Percentiles rank a stretch among this genome's conserved stretches.
phyloP scores from a whole-genome alignment of 371 early-diverging fungal genomes.

The Haplosporangium sp. region DNA sequence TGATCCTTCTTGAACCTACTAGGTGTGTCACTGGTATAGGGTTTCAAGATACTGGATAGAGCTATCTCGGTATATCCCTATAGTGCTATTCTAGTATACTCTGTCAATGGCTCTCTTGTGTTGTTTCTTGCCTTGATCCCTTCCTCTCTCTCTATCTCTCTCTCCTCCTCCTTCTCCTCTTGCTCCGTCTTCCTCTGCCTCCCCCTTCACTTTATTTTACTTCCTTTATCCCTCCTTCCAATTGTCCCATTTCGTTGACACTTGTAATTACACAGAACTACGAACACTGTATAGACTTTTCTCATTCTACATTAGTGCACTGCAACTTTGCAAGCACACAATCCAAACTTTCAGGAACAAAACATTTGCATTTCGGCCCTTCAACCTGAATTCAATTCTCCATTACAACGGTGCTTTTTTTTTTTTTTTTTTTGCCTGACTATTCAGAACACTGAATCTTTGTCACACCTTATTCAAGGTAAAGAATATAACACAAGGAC shows the following conservation, averaged over 20 bases:
- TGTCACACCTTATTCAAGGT: constrained; percentile 19
- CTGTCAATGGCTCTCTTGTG: neutral
- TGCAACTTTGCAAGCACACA: neutral
- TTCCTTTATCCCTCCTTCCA: constrained; percentile 10
- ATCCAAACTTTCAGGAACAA: constrained; percentile 3
- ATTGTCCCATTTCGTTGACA: neutral
- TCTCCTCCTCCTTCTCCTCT: neutral
- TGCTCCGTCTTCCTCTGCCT: neutral
- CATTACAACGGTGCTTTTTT: neutral
- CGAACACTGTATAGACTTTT: neutral
- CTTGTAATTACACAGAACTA: neutral
- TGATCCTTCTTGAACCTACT: neutral
- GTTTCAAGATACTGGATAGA: neutral
- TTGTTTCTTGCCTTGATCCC: neutral
- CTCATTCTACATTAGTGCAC: neutral
- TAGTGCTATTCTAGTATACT: neutral
- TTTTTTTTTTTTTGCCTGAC: neutral
- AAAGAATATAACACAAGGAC: neutral
- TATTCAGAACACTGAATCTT: neutral
- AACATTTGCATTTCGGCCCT: neutral
- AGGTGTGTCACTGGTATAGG: constrained; percentile 1
- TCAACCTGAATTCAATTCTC: neutral
- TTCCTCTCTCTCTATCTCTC: constrained; percentile 14
- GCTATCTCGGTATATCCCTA: neutral
- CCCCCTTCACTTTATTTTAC: neutral